Percentiles rank a stretch among this genome's conserved stretches.
Evolutionary conservation across 352 stramenopile species (phyloP).

Genomic region (Thraustochytrium striatum): DNA sequence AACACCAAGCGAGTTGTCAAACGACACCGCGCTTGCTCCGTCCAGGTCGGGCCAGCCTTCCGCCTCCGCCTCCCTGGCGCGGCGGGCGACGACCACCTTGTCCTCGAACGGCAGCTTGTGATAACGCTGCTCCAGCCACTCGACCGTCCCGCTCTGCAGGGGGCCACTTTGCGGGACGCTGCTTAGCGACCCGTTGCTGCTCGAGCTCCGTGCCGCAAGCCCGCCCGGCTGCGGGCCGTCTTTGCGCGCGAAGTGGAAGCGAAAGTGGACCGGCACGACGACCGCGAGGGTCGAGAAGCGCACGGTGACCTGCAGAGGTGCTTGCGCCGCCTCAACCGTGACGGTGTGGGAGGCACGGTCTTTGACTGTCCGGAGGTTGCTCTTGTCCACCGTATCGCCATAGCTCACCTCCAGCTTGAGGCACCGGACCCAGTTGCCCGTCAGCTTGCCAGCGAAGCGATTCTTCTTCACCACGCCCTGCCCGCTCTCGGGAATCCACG

Average conservation of each 20-base stretch:
- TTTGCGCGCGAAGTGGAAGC: background rate
- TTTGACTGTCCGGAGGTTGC: background rate
- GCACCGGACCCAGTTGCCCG: background rate
- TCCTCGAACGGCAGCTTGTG: slow-evolving; percentile 6
- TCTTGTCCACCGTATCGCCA: background rate
- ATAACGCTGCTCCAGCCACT: background rate
- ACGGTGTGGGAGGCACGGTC: background rate
- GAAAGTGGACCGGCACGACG: background rate
- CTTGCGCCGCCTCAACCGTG: background rate
- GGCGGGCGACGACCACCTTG: background rate
- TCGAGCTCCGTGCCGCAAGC: no score
- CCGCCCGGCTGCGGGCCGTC: no score
- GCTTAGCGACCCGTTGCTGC: no score
- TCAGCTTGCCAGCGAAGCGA: background rate
- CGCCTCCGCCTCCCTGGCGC: background rate
- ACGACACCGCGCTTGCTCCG: background rate
- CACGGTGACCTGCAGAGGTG: background rate
- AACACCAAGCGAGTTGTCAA: slow-evolving; percentile 3
- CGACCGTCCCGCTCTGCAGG: background rate
- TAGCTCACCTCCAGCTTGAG: background rate
- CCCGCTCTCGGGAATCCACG: background rate
- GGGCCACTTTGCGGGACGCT: no score
- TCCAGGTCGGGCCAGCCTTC: background rate
- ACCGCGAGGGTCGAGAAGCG: background rate
- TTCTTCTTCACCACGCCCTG: background rate